phyloP scores from a whole-genome alignment of 805 yeast species.

The Candida morakotiae region DNA sequence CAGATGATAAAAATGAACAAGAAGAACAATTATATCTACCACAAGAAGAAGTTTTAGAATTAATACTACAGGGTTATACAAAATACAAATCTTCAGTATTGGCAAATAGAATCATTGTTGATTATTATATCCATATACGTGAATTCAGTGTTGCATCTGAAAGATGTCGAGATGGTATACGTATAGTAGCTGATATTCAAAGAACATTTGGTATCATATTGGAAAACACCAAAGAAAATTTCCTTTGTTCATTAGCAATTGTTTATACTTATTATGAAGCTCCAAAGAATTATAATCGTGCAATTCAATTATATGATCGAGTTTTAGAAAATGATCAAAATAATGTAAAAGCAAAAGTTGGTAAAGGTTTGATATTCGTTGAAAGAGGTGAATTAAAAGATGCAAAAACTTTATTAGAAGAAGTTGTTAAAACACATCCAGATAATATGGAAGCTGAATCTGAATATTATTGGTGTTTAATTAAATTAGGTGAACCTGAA shows the following conservation, averaged over 20 bases:
- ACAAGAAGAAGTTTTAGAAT: slow-evolving; percentile 48
- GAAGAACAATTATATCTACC: slow-evolving; percentile 17
- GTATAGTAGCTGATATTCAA: slow-evolving; percentile 45
- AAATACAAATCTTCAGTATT: slow-evolving; percentile 42
- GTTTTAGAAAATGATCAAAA: slow-evolving; percentile 44
- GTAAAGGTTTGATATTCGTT: slow-evolving; percentile 73
- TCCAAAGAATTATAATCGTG: slow-evolving; percentile 79
- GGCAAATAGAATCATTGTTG: slow-evolving; percentile 62
- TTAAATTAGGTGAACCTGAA: slow-evolving; percentile 47
- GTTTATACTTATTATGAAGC: slow-evolving; percentile 83
- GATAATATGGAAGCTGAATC: slow-evolving; percentile 54
- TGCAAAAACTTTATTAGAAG: slow-evolving; percentile 51
- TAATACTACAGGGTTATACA: slow-evolving; percentile 50
- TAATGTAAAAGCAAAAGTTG: slow-evolving; percentile 65
- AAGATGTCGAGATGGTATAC: slow-evolving; percentile 57
- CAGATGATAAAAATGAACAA: slow-evolving; percentile 6
- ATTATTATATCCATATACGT: slow-evolving; percentile 53
- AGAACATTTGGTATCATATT: slow-evolving; percentile 46
- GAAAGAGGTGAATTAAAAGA: slow-evolving; percentile 55
- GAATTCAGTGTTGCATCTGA: slow-evolving; percentile 64
- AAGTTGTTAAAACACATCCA: slow-evolving; percentile 47
- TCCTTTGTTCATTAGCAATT: slow-evolving; percentile 65
- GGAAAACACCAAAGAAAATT: slow-evolving; percentile 49
- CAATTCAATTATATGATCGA: slow-evolving; percentile 64
- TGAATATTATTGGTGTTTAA: slow-evolving; percentile 77